Base-by-base conservation (phyloP, 176 grass and related monocot species). In the Avena sativa region DNA sequence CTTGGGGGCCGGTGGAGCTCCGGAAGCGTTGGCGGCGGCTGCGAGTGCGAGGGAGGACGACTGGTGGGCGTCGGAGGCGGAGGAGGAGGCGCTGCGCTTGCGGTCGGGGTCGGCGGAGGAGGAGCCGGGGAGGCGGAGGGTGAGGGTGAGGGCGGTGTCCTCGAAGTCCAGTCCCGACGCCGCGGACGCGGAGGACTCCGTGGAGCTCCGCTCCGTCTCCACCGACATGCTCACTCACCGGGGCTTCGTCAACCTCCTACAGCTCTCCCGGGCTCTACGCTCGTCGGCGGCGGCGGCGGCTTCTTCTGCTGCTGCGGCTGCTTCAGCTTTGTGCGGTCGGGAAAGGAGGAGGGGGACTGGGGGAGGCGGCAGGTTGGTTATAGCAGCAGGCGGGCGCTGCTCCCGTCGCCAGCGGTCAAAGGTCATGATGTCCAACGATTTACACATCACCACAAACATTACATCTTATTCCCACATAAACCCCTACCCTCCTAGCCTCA, bases 91-190 rank as follows among this genome's bases (percentile, higher is more conserved):
- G 74, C 15, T 10, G 49, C 74, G 74, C 74, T 77, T 77, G 74
- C 74, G 74, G 74, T 77, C 74, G 15, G 50, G 25, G 50, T 77
- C 74, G 14, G 70, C 36, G 68, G 59, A 32, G 44, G 79, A 55
- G 69, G 83, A 86, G 43, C 97, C 97, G 0, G 97, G 97, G 34
- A 93, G 90, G 61, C 92, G 87, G 48, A 99, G 94, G 21, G 92
- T 92, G 55, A 99, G 94, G 19, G 94, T 93, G 59, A 99, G 91
- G 62, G 91, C 94, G 40, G 97, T 99, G 68, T 99, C 97, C 51
- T 99, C 94, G 78, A 97, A 97, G 78, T 95, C 97, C 21, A 99
- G 71, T 2, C 89, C 94, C 4, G 94, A 98, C 3, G 74, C 89
- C 8, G 78, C 87, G 73, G 83, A 90, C 8, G 78, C 87, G 73